A percentile compares a stretch with the other conserved stretches of the same genome.
These are phyloP conservation scores for Komagataella pseudopastoris DNA, from an alignment of 805 yeast species.

Conservation along the genomic window DNA sequence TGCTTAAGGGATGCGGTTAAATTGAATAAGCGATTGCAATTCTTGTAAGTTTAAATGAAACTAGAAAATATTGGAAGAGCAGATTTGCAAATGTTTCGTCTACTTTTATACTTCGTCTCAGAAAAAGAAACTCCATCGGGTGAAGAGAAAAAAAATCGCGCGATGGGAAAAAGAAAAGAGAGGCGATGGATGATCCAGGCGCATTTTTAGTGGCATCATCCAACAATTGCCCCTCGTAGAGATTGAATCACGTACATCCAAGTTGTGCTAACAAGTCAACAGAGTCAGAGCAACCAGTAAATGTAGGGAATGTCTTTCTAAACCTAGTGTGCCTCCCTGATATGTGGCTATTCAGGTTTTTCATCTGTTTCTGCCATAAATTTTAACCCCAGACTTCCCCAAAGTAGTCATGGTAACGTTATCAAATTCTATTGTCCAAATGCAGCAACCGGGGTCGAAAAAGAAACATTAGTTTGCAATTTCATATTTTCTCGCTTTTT, in stretches of 20 bases:
- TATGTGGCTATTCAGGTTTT: background rate
- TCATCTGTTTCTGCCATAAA: background rate
- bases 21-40: background rate
- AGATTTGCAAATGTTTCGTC: background rate
- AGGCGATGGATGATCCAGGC: background rate
- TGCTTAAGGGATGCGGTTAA: background rate
- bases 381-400: background rate
- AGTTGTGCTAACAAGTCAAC: no score
- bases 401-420: background rate
- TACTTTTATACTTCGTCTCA: background rate
- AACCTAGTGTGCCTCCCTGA: no score
- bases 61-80: background rate
- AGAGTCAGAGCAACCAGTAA: no score
- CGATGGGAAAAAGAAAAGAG: background rate
- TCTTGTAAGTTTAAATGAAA: no score
- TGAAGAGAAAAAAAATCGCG: background rate
- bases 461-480: background rate
- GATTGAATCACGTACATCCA: background rate
- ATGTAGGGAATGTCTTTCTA: no score
- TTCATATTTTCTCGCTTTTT: background rate
- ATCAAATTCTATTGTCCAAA: background rate
- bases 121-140: background rate
- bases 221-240: background rate
- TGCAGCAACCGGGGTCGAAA: background rate
- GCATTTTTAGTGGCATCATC: background rate